Conservation (phyloP, 2,329 filamentous ascomycete genomes). For the Colletotrichum australisinense region DNA sequence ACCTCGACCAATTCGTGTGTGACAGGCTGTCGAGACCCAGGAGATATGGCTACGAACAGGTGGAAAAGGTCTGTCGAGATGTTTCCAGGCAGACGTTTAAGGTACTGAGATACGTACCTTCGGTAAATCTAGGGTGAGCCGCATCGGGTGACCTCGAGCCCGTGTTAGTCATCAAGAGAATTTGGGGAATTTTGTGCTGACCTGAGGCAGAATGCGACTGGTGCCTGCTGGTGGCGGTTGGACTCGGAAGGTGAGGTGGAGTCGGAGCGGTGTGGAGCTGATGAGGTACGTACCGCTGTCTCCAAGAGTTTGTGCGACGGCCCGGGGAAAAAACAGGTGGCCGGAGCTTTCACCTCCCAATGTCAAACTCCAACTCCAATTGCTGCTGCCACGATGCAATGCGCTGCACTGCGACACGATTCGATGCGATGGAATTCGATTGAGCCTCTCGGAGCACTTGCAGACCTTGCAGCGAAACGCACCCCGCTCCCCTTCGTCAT, state of each 20-base stretch:
- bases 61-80: neutral
- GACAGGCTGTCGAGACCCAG: neutral
- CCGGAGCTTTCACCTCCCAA: neutral
- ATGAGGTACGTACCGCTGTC: neutral
- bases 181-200: neutral
- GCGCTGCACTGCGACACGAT: neutral
- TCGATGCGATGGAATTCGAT: neutral
- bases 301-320: neutral
- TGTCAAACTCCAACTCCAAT: too few relatives aligned
- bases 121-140: neutral
- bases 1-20: neutral
- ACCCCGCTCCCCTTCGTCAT: constrained; percentile 21
- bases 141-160: constrained; percentile 2
- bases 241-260: neutral
- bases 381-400: neutral
- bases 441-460: neutral
- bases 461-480: neutral
- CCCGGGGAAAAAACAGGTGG: neutral
- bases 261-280: neutral
- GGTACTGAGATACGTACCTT: neutral
- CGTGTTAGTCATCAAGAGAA: constrained; percentile 2
- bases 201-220: neutral
- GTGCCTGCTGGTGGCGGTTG: constrained; percentile 7
- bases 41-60: too few relatives aligned
- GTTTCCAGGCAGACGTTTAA: constrained; percentile 14